These are phyloP conservation scores for Pseudocercospora pini-densiflorae DNA, from an alignment of 2,329 filamentous ascomycete genomes.

Conservation along the genomic window DNA sequence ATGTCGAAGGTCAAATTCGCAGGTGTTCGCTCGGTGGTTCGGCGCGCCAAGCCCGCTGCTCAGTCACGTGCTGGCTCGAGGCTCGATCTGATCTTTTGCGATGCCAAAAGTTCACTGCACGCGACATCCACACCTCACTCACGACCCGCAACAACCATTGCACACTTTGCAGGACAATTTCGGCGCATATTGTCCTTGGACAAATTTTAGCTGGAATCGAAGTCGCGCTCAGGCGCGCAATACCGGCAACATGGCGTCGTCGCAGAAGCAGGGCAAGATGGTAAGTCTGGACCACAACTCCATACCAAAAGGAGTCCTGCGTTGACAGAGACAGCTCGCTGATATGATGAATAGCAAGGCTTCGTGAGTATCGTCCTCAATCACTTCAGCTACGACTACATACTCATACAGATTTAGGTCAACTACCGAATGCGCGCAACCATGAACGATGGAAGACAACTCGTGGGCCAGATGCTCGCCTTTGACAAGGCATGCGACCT, in stretches of 20 bases:
- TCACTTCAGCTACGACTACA: background rate
- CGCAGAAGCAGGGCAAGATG: conserved; percentile 95
- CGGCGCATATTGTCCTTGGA: background rate
- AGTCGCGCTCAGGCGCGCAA: conserved; percentile 46
- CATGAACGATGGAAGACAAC: conserved; percentile 90
- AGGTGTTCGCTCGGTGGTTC: background rate
- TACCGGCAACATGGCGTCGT: conserved; percentile 48
- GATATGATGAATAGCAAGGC: conserved; percentile 60
- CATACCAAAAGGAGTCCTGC: conserved; percentile 39
- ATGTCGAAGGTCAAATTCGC: background rate
- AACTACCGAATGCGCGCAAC: conserved; percentile 99
- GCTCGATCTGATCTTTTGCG: background rate
- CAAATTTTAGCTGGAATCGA: background rate
- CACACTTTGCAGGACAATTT: background rate
- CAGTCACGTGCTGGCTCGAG: background rate
- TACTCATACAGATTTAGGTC: conserved; percentile 65
- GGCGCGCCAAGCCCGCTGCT: background rate
- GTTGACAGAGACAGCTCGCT: conserved; percentile 52
- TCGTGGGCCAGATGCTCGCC: conserved; percentile 97
- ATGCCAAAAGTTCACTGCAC: conserved; percentile 3
- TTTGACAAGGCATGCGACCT: conserved; percentile 80
- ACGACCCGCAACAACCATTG: background rate
- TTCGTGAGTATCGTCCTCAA: conserved; percentile 57
- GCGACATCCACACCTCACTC: background rate
- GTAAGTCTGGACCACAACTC: conserved; percentile 62